These are phyloP conservation scores for Solanum piurae DNA, from an alignment of 257 asterid genomes.

Conservation along the genomic window DNA sequence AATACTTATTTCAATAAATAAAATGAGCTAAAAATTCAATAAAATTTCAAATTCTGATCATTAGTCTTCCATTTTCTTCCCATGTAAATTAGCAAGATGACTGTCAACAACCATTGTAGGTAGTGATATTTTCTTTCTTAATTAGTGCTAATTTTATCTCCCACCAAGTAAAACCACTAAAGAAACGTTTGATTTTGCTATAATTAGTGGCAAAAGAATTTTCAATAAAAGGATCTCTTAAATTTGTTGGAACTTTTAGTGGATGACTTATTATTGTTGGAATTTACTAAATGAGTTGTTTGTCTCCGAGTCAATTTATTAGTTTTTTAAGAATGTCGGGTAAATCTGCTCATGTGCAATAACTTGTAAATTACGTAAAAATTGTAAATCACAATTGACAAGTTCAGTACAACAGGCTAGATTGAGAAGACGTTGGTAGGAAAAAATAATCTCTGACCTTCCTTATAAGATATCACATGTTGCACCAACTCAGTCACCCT, in stretches of 20 bases:
- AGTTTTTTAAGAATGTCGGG: neutral
- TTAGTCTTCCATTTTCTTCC: neutral
- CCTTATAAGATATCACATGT: no score
- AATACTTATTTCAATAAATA: no score
- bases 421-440: no score
- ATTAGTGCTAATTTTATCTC: neutral
- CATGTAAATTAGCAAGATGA: neutral
- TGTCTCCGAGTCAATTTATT: neutral
- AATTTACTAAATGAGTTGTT: neutral
- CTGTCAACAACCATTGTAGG: neutral
- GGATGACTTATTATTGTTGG: neutral
- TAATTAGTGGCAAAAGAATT: neutral
- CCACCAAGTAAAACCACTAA: neutral
- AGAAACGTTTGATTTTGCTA: neutral
- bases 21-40: no score
- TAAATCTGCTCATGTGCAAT: neutral
- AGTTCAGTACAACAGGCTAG: fast-evolving
- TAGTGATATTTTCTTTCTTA: neutral
- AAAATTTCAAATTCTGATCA: neutral
- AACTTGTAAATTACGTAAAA: neutral
- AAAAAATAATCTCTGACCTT: no score
- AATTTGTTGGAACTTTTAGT: neutral
- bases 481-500: neutral
- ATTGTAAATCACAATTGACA: neutral
- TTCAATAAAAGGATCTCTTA: neutral